phyloP scores from a whole-genome alignment of 768 basidiomycete species.

The Mycena alexandri region DNA sequence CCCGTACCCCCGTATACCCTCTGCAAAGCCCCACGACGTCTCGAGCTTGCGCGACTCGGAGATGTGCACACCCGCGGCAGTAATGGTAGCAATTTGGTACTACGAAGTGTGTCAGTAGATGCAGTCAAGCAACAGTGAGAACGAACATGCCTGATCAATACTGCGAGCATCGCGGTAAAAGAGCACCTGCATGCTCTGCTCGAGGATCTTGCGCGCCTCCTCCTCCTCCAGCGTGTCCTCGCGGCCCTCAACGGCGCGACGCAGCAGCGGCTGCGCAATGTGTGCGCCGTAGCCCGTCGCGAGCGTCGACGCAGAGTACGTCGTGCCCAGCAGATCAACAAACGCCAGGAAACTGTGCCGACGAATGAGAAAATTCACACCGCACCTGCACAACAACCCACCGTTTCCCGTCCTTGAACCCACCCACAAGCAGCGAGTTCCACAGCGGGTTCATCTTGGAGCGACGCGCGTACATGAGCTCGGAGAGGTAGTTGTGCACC shows the following conservation, averaged over 20 bases:
- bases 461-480: conserved; percentile 90
- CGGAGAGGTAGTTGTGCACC: conserved; percentile 92
- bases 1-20: conserved; percentile 92
- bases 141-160: conserved; percentile 84
- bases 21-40: conserved; percentile 94
- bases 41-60: conserved; percentile 81
- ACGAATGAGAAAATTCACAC: neutral
- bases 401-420: conserved; percentile 88
- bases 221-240: conserved; percentile 82
- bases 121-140: conserved; percentile 2
- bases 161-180: conserved; percentile 97
- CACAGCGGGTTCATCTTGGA: conserved; percentile 94
- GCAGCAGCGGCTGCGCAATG: conserved; percentile 92
- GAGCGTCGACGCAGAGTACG: conserved; percentile 91
- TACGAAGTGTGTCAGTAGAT: conserved; percentile 47
- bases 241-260: conserved; percentile 89
- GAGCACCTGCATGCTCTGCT: conserved; percentile 91
- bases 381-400: conserved; percentile 47
- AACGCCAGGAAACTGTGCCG: conserved; percentile 87
- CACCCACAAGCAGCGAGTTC: conserved; percentile 95
- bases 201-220: conserved; percentile 82
- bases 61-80: conserved; percentile 79
- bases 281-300: conserved; percentile 96
- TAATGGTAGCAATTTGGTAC: conserved; percentile 97
- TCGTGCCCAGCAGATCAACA: conserved; percentile 97